These are phyloP conservation scores for Pichia manshurica DNA, from an alignment of 805 yeast species.

Conservation along the genomic window DNA sequence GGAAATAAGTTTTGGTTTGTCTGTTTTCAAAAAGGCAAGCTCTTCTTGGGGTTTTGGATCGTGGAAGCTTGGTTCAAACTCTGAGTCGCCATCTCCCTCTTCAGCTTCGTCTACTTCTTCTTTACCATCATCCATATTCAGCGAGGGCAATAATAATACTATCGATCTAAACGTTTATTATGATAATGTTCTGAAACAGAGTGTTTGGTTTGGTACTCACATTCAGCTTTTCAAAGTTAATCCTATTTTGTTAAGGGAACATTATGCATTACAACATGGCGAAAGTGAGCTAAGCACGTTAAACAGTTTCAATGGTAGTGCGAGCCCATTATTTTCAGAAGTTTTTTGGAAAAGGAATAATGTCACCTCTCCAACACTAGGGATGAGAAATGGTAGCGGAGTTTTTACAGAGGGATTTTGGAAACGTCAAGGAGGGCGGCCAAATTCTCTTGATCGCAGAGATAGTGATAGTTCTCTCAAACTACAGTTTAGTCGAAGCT, in stretches of 20 bases:
- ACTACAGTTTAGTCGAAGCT: constrained; percentile 3
- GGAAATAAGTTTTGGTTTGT: constrained; percentile 31
- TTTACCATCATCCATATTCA: constrained; percentile 17
- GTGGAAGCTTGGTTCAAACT: constrained; percentile 9
- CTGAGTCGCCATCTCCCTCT: constrained; percentile 1
- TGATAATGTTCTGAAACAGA: constrained; percentile 20
- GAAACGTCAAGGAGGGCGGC: constrained; percentile 17
- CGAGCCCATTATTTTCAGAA: constrained; percentile 2
- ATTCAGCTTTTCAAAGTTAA: constrained; percentile 39
- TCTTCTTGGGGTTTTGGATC: constrained; percentile 33
- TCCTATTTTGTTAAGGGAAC: constrained; percentile 10
- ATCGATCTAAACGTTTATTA: constrained; percentile 7
- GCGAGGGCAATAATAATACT: constrained; percentile 8
- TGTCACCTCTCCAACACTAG: constrained; percentile 22
- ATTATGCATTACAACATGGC: constrained; percentile 11
- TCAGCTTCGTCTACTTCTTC: constrained; percentile 2
- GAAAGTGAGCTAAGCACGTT: constrained; percentile 4
- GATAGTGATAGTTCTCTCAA: constrained; percentile 14
- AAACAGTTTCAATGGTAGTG: neutral
- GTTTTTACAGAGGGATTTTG: constrained; percentile 16
- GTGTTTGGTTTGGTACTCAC: constrained; percentile 42
- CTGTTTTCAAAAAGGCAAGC: constrained; percentile 31
- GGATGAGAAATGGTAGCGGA: constrained; percentile 11
- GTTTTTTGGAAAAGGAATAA: constrained; percentile 12
- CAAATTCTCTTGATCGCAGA: constrained; percentile 9